A percentile compares a stretch with the other conserved stretches of the same genome.
phyloP scores from a whole-genome alignment of 208 protist species.

The Trypanosoma lewisi region DNA sequence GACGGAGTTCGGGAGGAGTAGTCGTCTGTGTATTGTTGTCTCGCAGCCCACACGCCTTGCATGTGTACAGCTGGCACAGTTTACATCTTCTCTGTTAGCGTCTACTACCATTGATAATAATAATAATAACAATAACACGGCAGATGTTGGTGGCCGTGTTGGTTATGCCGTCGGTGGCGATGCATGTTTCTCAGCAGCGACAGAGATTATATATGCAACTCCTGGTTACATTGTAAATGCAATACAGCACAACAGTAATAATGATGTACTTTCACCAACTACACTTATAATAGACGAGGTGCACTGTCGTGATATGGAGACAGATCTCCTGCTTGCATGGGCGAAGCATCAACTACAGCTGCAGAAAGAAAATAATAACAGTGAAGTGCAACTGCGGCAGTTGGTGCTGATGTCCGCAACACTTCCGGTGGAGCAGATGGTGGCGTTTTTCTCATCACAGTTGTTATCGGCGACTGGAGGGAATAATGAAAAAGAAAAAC shows the following conservation, averaged over 20 bases:
- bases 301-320: conserved; percentile 71
- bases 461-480: neutral
- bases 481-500: neutral
- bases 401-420: conserved; percentile 81
- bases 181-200: conserved; percentile 36
- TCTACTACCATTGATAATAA: neutral
- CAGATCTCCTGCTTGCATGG: conserved; percentile 66
- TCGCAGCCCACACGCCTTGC: conserved; percentile 79
- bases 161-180: conserved; percentile 76
- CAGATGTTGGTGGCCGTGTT: conserved; percentile 49
- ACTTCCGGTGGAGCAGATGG: conserved; percentile 45
- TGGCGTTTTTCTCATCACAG: conserved; percentile 31
- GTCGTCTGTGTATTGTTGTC: conserved; percentile 70
- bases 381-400: conserved; percentile 30
- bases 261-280: conserved; percentile 38
- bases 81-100: conserved; percentile 29
- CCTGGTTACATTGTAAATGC: conserved; percentile 66
- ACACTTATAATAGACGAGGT: conserved; percentile 79
- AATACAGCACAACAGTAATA: conserved; percentile 20
- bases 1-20: conserved; percentile 37
- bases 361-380: neutral
- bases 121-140: neutral
- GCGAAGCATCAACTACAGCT: conserved; percentile 13
- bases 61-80: conserved; percentile 61
- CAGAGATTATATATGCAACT: conserved; percentile 79